Evolutionary conservation across 306 rosid genomes (phyloP).

Genomic region (Inga laurina): DNA sequence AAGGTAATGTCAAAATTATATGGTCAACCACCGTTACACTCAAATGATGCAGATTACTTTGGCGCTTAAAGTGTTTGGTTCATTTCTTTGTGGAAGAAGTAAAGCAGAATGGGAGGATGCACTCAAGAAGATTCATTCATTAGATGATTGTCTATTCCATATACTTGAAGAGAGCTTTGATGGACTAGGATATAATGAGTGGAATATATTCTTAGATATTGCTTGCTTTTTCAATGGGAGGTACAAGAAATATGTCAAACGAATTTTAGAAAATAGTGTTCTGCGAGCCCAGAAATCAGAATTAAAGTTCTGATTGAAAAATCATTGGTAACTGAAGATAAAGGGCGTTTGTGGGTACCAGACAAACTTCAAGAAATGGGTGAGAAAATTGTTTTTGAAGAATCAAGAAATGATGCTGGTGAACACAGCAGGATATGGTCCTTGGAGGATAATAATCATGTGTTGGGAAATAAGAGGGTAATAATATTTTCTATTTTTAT

Average conservation of each 20-base stretch:
- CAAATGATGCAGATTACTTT: background rate
- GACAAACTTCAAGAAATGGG: too few species aligned
- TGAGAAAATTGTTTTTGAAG: too few species aligned
- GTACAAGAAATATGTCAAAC: background rate
- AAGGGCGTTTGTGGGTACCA: background rate
- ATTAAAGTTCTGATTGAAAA: background rate
- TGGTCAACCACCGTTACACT: too few species aligned
- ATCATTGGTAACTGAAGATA: background rate
- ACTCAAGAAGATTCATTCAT: background rate
- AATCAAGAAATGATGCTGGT: too few species aligned
- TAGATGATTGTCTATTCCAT: background rate
- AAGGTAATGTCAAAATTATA: too few species aligned
- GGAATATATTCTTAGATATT: background rate
- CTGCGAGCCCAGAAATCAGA: background rate
- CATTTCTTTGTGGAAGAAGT: background rate
- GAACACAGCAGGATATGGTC: too few species aligned
- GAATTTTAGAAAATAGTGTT: background rate
- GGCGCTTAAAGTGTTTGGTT: background rate
- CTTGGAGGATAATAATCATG: too few species aligned
- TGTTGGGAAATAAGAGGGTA: too few species aligned
- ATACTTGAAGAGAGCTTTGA: background rate
- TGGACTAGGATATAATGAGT: background rate
- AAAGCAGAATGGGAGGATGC: background rate
- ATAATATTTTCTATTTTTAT: too few species aligned
- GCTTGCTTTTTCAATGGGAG: background rate